Conservation (phyloP, 768 basidiomycete species). For the Suillus fuscotomentosus region DNA sequence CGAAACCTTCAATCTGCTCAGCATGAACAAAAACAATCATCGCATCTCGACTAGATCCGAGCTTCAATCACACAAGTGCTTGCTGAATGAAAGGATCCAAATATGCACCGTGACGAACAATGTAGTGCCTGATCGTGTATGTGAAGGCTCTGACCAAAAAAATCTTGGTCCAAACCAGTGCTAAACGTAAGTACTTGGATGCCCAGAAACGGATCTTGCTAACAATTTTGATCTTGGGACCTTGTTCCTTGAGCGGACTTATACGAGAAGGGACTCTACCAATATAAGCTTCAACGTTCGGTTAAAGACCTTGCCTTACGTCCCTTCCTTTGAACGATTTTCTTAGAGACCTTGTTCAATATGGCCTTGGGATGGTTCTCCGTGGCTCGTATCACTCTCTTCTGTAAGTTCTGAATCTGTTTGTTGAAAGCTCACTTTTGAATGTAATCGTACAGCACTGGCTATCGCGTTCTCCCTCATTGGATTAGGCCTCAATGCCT, state of each 20-base stretch:
- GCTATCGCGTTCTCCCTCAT: conserved; percentile 28
- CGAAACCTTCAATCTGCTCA: neutral
- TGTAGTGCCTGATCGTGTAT: neutral
- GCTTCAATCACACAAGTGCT: neutral
- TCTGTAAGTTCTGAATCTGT: conserved; percentile 18
- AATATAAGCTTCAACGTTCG: neutral
- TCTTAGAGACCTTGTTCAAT: neutral
- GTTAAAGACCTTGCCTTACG: neutral
- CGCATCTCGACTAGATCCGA: neutral
- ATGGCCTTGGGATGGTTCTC: conserved; percentile 2
- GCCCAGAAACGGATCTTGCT: neutral
- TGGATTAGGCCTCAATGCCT: conserved; percentile 28
- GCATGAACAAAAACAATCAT: neutral
- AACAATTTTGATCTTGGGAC: neutral
- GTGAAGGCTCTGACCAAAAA: neutral
- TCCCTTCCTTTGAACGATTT: neutral
- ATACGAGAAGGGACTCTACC: neutral
- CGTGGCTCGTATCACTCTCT: conserved; percentile 15
- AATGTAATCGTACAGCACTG: conserved; percentile 9
- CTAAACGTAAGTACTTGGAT: neutral
- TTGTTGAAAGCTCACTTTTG: conserved; percentile 4
- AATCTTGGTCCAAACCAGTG: neutral
- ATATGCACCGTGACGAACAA: no score
- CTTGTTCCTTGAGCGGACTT: neutral
- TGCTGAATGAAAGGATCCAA: neutral